These are phyloP conservation scores for Eimeria praecox DNA, from an alignment of 169 alveolate genomes.

Conservation along the genomic window DNA sequence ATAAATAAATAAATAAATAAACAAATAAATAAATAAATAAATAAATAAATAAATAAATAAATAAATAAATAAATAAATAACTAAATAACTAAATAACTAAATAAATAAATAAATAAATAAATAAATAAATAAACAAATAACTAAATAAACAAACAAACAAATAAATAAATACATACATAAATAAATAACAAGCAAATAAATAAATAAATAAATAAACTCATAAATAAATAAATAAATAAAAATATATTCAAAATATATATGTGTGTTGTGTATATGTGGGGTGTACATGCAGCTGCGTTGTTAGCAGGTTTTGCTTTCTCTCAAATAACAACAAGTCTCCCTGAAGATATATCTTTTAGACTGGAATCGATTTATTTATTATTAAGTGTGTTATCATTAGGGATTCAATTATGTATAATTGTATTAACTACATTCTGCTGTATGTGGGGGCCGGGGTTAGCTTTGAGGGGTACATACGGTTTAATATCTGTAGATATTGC, in stretches of 20 bases:
- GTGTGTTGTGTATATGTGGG: neutral
- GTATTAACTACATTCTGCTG: constrained; percentile 73
- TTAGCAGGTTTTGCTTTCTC: constrained; percentile 81
- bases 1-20: too few relatives aligned
- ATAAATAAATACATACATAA: too few relatives aligned
- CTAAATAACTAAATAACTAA: too few relatives aligned
- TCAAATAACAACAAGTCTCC: constrained; percentile 72
- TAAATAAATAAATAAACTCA: too few relatives aligned
- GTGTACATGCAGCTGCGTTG: constrained; percentile 49
- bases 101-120: too few relatives aligned
- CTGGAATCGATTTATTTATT: constrained; percentile 65
- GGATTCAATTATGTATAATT: constrained; percentile 74
- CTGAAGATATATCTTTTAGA: constrained; percentile 17
- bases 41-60: too few relatives aligned
- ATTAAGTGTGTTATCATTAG: constrained; percentile 54
- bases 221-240: neutral
- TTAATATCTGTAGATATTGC: constrained; percentile 67
- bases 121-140: too few relatives aligned
- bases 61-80: too few relatives aligned
- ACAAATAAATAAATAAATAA: too few relatives aligned
- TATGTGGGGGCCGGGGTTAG: constrained; percentile 82
- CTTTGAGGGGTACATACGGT: constrained; percentile 80
- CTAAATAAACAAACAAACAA: too few relatives aligned
- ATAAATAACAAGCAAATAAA: too few relatives aligned
- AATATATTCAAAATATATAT: neutral